These are phyloP conservation scores for Solanum verrucosum DNA, from an alignment of 257 asterid species.

Conservation along the genomic window DNA sequence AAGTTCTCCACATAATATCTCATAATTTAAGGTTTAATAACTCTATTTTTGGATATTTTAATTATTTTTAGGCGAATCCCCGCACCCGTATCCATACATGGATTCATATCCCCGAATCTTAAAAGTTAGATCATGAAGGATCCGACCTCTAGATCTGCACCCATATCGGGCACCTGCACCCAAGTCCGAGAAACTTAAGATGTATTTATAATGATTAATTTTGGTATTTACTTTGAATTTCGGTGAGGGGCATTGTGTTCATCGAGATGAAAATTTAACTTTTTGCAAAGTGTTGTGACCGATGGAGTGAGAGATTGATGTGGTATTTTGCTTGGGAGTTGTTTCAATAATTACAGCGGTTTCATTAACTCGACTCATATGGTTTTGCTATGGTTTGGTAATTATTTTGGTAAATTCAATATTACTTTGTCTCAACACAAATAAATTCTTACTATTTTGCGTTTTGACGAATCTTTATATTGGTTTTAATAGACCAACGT, in stretches of 20 bases:
- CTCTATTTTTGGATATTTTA: background rate
- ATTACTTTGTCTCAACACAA: background rate
- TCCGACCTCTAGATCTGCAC: background rate
- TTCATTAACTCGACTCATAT: slow-evolving; percentile 25
- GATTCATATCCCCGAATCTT: background rate
- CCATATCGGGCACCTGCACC: background rate
- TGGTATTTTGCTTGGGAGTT: background rate
- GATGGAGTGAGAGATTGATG: background rate
- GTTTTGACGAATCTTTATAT: background rate
- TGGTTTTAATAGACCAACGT: background rate
- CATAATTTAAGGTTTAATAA: background rate
- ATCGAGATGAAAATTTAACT: background rate
- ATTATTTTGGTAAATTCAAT: slow-evolving; percentile 45
- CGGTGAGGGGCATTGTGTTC: background rate
- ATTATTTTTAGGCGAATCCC: background rate
- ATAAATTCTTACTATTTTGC: background rate
- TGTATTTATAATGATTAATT: background rate
- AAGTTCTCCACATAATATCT: background rate
- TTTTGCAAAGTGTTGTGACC: background rate
- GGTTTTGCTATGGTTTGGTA: slow-evolving; percentile 67
- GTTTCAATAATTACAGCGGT: background rate
- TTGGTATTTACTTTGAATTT: background rate
- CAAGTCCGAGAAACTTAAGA: background rate
- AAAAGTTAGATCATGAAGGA: background rate
- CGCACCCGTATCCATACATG: background rate